phyloP scores from a whole-genome alignment of 768 basidiomycete species.

The Lanmaoa rubissima region DNA sequence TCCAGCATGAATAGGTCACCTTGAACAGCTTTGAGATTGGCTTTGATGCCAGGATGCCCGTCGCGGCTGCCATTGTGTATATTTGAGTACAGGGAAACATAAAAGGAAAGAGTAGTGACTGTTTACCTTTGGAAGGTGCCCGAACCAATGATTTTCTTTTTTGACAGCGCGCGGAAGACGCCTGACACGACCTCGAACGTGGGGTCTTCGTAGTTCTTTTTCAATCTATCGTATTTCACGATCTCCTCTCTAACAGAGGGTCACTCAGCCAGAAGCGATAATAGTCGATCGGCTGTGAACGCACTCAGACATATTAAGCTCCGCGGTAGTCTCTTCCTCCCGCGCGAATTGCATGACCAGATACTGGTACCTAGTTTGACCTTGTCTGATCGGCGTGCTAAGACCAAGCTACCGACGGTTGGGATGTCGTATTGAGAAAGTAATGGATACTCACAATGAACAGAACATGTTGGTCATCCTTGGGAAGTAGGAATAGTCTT shows the following conservation, averaged over 20 bases:
- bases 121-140: slow-evolving; percentile 79
- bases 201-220: slow-evolving; percentile 92
- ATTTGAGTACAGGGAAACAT: not conserved
- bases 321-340: slow-evolving; percentile 95
- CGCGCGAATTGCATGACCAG: slow-evolving; percentile 97
- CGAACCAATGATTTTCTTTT: slow-evolving; percentile 88
- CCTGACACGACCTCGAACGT: slow-evolving; percentile 94
- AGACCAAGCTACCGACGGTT: slow-evolving; percentile 69
- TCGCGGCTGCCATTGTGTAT: slow-evolving; percentile 55
- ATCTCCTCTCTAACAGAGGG: slow-evolving; percentile 61
- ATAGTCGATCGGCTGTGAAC: slow-evolving; percentile 27
- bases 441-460: slow-evolving; percentile 72
- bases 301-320: slow-evolving; percentile 89
- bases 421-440: not conserved
- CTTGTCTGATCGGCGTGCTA: slow-evolving; percentile 92
- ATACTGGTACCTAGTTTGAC: slow-evolving; percentile 97
- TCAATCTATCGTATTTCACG: slow-evolving; percentile 75
- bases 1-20: slow-evolving; percentile 98
- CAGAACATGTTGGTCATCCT: slow-evolving; percentile 93
- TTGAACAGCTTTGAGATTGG: slow-evolving; percentile 94
- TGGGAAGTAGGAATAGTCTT: slow-evolving; percentile 87
- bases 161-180: slow-evolving; percentile 87
- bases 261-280: not conserved
- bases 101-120: too few species aligned
- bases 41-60: slow-evolving; percentile 94